A percentile compares a stretch with the other conserved stretches of the same genome.
Conservation (phyloP, 116 monocot species). For the Papilionanthe hybrid region DNA sequence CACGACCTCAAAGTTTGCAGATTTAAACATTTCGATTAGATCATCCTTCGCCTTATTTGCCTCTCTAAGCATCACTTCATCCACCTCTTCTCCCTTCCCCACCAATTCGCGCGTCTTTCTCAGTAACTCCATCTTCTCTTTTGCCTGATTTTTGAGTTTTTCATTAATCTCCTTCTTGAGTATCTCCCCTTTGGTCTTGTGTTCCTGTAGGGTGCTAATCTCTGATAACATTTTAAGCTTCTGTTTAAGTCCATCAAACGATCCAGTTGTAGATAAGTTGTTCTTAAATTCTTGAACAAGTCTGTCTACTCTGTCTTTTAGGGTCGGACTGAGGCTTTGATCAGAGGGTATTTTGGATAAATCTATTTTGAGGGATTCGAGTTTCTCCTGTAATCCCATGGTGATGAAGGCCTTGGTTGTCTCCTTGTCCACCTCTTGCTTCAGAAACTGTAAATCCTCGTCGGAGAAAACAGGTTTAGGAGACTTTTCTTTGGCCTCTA, state of each 20-base stretch:
- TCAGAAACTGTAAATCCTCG: slow-evolving; percentile 42
- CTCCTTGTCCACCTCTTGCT: slow-evolving; percentile 57
- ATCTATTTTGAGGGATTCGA: slow-evolving; percentile 57
- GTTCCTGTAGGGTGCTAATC: slow-evolving; percentile 31
- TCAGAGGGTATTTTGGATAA: slow-evolving; percentile 41
- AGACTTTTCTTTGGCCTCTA: slow-evolving; percentile 28
- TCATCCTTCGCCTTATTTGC: slow-evolving; percentile 35
- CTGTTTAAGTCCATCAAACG: slow-evolving; percentile 45
- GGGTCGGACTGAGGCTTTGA: slow-evolving; percentile 17
- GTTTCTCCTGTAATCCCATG: slow-evolving; percentile 61
- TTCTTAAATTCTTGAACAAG: slow-evolving; percentile 58
- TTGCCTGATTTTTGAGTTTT: slow-evolving; percentile 38
- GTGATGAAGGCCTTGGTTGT: slow-evolving; percentile 50
- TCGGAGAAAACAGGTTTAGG: slow-evolving; percentile 22
- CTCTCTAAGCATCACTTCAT: slow-evolving; percentile 33
- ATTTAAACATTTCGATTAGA: slow-evolving; percentile 38
- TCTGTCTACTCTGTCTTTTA: slow-evolving; percentile 46
- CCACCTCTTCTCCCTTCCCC: slow-evolving; percentile 47
- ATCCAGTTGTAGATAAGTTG: slow-evolving; percentile 30
- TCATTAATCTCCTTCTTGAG: slow-evolving; percentile 68
- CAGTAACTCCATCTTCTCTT: slow-evolving; percentile 43
- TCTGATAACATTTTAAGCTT: slow-evolving; percentile 51
- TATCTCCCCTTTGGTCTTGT: slow-evolving; percentile 36
- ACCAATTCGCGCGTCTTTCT: slow-evolving; percentile 37
- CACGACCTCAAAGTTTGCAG: slow-evolving; percentile 39